A percentile compares a stretch with the other conserved stretches of the same genome.
These are phyloP conservation scores for Ceratocystis colombiana DNA, from an alignment of 2,329 filamentous ascomycete genomes.

Conservation along the genomic window DNA sequence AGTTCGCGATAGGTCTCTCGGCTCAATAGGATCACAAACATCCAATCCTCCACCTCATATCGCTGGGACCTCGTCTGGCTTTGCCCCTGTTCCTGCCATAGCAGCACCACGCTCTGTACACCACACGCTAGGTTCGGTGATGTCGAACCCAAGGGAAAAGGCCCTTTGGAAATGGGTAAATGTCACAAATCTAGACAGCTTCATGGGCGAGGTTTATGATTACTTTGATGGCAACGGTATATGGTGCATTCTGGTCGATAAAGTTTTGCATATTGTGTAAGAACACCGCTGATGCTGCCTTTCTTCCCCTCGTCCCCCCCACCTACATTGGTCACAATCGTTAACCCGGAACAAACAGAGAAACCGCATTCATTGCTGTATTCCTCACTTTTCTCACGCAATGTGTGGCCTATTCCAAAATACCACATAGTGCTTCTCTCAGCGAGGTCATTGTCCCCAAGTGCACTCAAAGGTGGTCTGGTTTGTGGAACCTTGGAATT, in stretches of 20 bases:
- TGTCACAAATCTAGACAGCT: slow-evolving; percentile 77
- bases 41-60: not conserved
- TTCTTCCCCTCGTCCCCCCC: not conserved
- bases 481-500: slow-evolving; percentile 63
- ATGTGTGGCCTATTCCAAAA: slow-evolving; percentile 70
- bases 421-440: slow-evolving; percentile 54
- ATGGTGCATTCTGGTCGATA: slow-evolving; percentile 69
- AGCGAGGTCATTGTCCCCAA: slow-evolving; percentile 53
- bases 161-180: slow-evolving; percentile 92
- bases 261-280: slow-evolving; percentile 62
- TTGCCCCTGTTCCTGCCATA: not conserved
- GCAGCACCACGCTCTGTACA: not conserved
- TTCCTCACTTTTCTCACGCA: slow-evolving; percentile 76
- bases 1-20: slow-evolving; percentile 35
- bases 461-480: slow-evolving; percentile 67
- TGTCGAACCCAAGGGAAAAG: slow-evolving; percentile 45
- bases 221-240: slow-evolving; percentile 78
- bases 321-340: not conserved
- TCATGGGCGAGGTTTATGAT: slow-evolving; percentile 73
- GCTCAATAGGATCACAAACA: slow-evolving; percentile 28
- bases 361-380: slow-evolving; percentile 69
- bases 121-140: slow-evolving; percentile 11
- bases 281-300: slow-evolving; percentile 30
- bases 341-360: slow-evolving; percentile 38
- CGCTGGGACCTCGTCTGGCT: not conserved